Base-by-base conservation (phyloP, 1,284 basidiomycete genomes). In the Irpex rosettiformis region DNA sequence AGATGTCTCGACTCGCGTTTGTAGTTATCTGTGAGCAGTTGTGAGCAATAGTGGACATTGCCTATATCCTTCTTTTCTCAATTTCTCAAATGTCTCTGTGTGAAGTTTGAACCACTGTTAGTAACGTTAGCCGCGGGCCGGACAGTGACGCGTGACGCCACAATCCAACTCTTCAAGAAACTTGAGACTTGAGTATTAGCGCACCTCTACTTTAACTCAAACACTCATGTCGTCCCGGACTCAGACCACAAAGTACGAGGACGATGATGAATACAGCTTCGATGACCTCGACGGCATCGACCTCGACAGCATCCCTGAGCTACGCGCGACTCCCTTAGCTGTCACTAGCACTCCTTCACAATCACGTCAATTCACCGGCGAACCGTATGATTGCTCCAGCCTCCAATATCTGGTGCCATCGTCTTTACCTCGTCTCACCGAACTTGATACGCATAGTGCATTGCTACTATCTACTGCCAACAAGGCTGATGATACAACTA, bases 241-340 rank as follows among this genome's bases (percentile, higher is more conserved):
- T 21, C 22, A 11, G 45, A 48, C 28, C 22, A 27, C 4, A 21
- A 33, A 28, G 28, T 48, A 13, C 21, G 55, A 57, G 29, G 47
- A 22, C 55, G 45, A 13, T 25, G 29, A 18, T 28, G 57, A 61
- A 28, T 61, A 62, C 53, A 60, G 62, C 45, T 65, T 55, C 56
- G 62, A 64, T 43, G 22, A 47, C 2, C 64, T 56, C 52, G 61
- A 40, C 13, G 61, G 60, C 24, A 33, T 64, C 33, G 64, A 63
- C 63, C 65, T 51, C 58, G 56, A 62, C 49, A 27, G 22, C 16
- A 57, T 58, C 21, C 51, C 49, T 4, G 45, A 37, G 29, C 55
- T 62, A 42, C 29, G 48, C n/a, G 25, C 52, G 18, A 37, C 28
- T 33, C 21, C n/a, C 24, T 27, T 11, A 21, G 55, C 30, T 13